Evolutionary conservation across 2,329 filamentous ascomycete species (phyloP), one percentile per base, ranked within the genome.

Genomic region (Trichoderma breve): DNA sequence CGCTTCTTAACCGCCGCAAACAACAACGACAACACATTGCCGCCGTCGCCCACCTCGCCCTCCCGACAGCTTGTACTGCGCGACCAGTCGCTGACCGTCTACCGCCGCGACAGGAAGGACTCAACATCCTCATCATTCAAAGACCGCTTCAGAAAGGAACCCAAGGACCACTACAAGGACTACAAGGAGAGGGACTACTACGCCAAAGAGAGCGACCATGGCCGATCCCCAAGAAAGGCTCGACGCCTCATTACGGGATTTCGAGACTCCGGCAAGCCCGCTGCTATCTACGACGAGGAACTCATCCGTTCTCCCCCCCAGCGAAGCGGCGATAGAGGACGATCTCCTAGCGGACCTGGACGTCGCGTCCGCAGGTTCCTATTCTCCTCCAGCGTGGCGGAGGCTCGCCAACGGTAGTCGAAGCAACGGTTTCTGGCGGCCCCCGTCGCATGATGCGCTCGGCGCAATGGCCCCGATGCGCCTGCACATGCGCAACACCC

Each of bases 321-420:
- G 80, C 81, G 80, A 80, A 73, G 73, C 78, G 71, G 77, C 80
- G 68, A 78, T 76, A 73, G 81, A 81, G 74, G 79, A 81, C 73
- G 76, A 76, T 74, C 76, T 76, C 74, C 79, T 78, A 80, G 84
- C 84, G 82, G 85, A 82, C 55, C 83, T 81, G 81, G 86, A 84
- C 75, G 78, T 75, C 76, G 81, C 74, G 77, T 89, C 87, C 78
- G 84, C 75, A 77, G 86, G 86, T 84, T 87, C 87, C 74, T 90
- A 87, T 83, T 88, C 86, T 77, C 88, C 88, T 71, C 88, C 88
- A 74, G 88, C 88, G 62, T 90, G 88, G 88, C 84, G 86, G 78
- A 86, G 87, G 75, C 86, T 89, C 80, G 85, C 84, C 82, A 89
- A 88, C 84, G 88, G 87, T 76, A 84, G 85, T 75, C 84, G 85